Evolutionary conservation across 345 rosid species (phyloP).

Genomic region (Rhizophora apiculata): DNA sequence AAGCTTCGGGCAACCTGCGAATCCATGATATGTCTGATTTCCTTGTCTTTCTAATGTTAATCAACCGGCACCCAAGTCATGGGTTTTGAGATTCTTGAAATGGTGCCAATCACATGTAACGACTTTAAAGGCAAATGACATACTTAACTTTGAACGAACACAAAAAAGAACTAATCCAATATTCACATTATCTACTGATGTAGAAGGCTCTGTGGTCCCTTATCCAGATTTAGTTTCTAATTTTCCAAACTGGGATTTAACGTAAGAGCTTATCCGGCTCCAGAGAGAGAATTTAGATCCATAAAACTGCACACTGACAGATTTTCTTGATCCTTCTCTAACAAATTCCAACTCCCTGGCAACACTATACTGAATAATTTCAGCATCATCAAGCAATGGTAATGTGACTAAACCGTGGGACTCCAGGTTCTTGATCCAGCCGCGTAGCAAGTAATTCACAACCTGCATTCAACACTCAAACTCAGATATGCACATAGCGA

Average conservation of each 20-base stretch:
- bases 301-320: constrained; percentile 44
- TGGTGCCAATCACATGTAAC: no score
- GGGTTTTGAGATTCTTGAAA: no score
- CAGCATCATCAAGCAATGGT: constrained; percentile 54
- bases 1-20: no score
- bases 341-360: constrained; percentile 58
- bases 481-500: neutral
- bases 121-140: no score
- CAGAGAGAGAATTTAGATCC: constrained; percentile 54
- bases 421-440: constrained; percentile 80
- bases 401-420: constrained; percentile 51
- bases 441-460: constrained; percentile 71
- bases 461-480: constrained; percentile 44
- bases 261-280: constrained; percentile 41
- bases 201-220: neutral
- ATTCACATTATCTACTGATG: constrained; percentile 13
- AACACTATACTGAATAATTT: constrained; percentile 31
- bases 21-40: no score
- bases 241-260: constrained; percentile 32
- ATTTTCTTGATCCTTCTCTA: constrained; percentile 56
- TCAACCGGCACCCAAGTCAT: no score
- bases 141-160: no score
- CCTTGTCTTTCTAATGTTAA: no score
- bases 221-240: constrained; percentile 22
- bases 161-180: no score